Conservation (phyloP, 1,284 basidiomycete species). For the Boletus austroedulis region DNA sequence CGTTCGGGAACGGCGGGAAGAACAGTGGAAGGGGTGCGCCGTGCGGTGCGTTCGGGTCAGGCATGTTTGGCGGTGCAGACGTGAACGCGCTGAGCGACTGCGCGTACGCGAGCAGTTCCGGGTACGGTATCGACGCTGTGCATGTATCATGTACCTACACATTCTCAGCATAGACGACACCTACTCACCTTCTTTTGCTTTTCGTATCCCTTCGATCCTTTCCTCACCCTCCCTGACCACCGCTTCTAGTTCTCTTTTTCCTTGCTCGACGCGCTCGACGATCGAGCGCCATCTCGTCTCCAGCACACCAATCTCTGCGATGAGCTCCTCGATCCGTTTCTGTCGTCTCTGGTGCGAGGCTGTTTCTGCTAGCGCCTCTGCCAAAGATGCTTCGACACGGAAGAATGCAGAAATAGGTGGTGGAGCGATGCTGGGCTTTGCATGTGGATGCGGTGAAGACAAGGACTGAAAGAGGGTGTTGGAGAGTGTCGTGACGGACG, state of each 20-base stretch:
- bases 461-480: slow-evolving; percentile 69
- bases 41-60: slow-evolving; percentile 49
- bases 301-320: slow-evolving; percentile 63
- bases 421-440: slow-evolving; percentile 53
- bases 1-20: slow-evolving; percentile 83
- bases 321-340: slow-evolving; percentile 63
- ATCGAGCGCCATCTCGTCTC: slow-evolving; percentile 66
- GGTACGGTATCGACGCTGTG: slow-evolving; percentile 71
- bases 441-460: slow-evolving; percentile 52
- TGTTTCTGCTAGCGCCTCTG: slow-evolving; percentile 60
- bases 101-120: slow-evolving; percentile 75
- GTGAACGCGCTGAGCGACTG: slow-evolving; percentile 79
- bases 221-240: slow-evolving; percentile 71
- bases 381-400: slow-evolving; percentile 57
- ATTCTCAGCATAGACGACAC: not conserved
- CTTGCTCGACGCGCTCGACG: slow-evolving; percentile 58
- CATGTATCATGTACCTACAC: slow-evolving; percentile 7
- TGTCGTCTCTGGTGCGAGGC: slow-evolving; percentile 73
- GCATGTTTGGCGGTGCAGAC: slow-evolving; percentile 81
- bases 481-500: slow-evolving; percentile 60
- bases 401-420: slow-evolving; percentile 63
- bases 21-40: slow-evolving; percentile 72
- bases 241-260: slow-evolving; percentile 62
- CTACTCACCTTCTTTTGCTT: slow-evolving; percentile 62
- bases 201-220: slow-evolving; percentile 62